Evolutionary conservation across 202 grass and related monocot genomes (phyloP).

Genomic region (Miscanthus sacchariflorus): DNA sequence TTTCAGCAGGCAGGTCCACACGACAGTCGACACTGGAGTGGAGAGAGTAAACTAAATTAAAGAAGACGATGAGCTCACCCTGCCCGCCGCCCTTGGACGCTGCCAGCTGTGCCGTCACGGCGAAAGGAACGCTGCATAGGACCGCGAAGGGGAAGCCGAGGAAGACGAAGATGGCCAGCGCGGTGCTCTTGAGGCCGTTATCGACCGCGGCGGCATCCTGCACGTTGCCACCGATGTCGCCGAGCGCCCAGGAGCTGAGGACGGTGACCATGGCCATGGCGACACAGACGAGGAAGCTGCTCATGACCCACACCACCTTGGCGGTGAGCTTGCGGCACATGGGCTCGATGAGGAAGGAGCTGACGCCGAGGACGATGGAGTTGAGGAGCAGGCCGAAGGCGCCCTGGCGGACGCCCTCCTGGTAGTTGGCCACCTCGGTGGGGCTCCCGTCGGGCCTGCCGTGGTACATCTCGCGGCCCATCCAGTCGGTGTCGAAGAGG

Average conservation of each 20-base stretch:
- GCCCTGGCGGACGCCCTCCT: conserved; percentile 76
- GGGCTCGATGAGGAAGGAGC: conserved; percentile 76
- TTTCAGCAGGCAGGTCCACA: background rate
- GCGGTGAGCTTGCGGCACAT: conserved; percentile 67
- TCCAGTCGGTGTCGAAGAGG: conserved; percentile 98
- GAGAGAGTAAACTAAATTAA: no score
- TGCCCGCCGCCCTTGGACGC: conserved; percentile 66
- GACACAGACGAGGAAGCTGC: conserved; percentile 56
- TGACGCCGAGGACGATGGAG: conserved; percentile 67
- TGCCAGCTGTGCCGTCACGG: conserved; percentile 72
- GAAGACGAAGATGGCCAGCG: conserved; percentile 65
- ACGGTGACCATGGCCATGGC: conserved; percentile 59
- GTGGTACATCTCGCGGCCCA: conserved; percentile 97
- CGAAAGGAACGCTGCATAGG: conserved; percentile 86
- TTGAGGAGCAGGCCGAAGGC: conserved; percentile 84
- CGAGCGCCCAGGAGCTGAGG: conserved; percentile 72
- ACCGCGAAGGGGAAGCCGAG: conserved; percentile 88
- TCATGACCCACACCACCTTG: conserved; percentile 65
- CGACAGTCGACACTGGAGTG: no score
- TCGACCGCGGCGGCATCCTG: conserved; percentile 53
- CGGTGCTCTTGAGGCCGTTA: conserved; percentile 52
- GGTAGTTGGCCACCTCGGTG: conserved; percentile 53
- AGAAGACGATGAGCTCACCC: background rate
- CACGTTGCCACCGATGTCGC: conserved; percentile 51
- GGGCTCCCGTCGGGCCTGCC: conserved; percentile 62